Percentiles rank a stretch among this genome's conserved stretches.
Evolutionary conservation across 108 stramenopile genomes (phyloP).

Genomic region (Conticribra guillardii): DNA sequence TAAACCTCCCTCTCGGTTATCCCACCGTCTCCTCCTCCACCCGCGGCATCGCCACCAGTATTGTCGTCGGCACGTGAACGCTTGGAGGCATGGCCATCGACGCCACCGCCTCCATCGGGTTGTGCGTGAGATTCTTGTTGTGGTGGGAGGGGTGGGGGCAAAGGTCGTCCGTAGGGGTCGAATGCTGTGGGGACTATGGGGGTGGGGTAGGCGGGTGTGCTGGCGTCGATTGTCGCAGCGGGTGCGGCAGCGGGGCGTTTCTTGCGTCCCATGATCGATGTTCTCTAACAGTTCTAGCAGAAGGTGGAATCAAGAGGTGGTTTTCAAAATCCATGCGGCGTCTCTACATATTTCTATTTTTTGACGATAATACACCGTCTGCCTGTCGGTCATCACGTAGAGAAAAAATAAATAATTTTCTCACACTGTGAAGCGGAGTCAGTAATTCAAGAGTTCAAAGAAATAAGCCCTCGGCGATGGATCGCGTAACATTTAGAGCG

Average conservation of each 20-base stretch:
- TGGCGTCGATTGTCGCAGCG: not conserved
- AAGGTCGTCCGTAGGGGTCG: slow-evolving; percentile 34
- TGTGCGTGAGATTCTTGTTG: not conserved
- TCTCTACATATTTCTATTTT: too few species aligned
- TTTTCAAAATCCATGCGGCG: too few species aligned
- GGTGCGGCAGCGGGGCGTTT: slow-evolving; percentile 45
- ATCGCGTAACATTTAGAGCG: too few species aligned
- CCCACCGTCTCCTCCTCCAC: not conserved
- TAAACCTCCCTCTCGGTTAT: slow-evolving; percentile 45
- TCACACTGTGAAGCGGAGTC: too few species aligned
- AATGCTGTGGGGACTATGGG: slow-evolving; percentile 3
- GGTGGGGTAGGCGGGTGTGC: slow-evolving; percentile 6
- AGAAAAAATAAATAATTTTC: too few species aligned
- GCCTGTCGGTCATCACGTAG: too few species aligned
- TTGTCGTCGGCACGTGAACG: slow-evolving; percentile 16
- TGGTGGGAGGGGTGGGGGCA: slow-evolving; percentile 20
- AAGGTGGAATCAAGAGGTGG: not conserved
- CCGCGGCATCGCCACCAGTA: too few species aligned
- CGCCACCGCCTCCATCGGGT: not conserved
- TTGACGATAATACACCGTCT: too few species aligned
- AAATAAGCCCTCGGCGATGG: too few species aligned
- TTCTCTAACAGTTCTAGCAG: not conserved
- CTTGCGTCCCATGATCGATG: slow-evolving; percentile 59
- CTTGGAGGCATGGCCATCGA: slow-evolving; percentile 15
- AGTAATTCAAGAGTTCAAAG: too few species aligned